These are phyloP conservation scores for Russula emetica DNA, from an alignment of 768 basidiomycete genomes.

Conservation along the genomic window DNA sequence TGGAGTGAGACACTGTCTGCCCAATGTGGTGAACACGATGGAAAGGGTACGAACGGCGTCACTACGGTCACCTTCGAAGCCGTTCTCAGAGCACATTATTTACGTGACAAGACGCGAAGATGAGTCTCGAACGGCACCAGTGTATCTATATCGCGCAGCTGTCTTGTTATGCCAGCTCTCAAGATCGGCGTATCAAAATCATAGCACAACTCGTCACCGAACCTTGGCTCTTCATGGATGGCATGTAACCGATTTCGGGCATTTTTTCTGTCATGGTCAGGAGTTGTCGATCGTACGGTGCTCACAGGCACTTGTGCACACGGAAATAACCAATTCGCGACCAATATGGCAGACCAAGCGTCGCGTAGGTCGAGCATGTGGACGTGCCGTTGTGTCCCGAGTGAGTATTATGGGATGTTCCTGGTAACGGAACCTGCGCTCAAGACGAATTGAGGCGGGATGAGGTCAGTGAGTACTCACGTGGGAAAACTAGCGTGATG, in stretches of 20 bases:
- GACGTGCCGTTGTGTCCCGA: background rate
- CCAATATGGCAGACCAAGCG: background rate
- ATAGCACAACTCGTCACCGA: constrained; percentile 13
- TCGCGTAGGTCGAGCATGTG: background rate
- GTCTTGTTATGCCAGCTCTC: constrained; percentile 9
- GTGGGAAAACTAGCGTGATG: constrained; percentile 11
- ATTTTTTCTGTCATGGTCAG: background rate
- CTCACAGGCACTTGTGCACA: background rate
- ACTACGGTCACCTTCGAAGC: constrained; percentile 8
- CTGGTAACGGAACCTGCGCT: constrained; percentile 15
- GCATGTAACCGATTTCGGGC: background rate
- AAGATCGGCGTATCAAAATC: constrained; percentile 15
- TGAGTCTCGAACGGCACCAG: background rate
- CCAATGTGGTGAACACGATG: background rate
- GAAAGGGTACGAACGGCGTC: background rate
- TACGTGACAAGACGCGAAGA: background rate
- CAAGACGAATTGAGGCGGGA: constrained; percentile 1
- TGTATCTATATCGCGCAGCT: background rate
- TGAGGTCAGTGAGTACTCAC: background rate
- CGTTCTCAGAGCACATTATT: background rate
- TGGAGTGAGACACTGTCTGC: background rate
- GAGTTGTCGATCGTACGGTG: constrained; percentile 6
- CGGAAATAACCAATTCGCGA: constrained; percentile 6
- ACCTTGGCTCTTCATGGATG: background rate
- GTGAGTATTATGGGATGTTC: constrained; percentile 4